Percentiles rank a stretch among this genome's conserved stretches.
phyloP scores from a whole-genome alignment of 2,329 filamentous ascomycete genomes.

The Decorospora gaudefroyi region DNA sequence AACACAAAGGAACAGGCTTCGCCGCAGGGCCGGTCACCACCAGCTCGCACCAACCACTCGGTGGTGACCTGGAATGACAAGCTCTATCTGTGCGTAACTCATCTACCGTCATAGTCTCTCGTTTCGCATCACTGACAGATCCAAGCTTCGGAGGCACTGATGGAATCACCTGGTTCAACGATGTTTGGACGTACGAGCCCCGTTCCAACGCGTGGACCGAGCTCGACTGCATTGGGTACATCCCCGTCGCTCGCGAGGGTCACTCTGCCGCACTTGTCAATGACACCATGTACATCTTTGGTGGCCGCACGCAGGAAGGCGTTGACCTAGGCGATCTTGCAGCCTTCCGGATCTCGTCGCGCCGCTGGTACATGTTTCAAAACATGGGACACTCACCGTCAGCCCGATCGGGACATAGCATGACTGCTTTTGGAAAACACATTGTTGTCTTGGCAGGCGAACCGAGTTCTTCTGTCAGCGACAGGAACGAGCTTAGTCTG shows the following conservation, averaged over 20 bases:
- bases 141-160: constrained; percentile 94
- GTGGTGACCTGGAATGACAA: constrained; percentile 91
- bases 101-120: constrained; percentile 60
- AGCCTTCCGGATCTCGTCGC: constrained; percentile 78
- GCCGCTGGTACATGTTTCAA: constrained; percentile 98
- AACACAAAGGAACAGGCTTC: constrained; percentile 65
- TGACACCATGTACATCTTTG: constrained; percentile 99
- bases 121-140: constrained; percentile 15
- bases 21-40: constrained; percentile 58
- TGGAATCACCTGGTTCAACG: constrained; percentile 96
- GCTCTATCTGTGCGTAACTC: constrained; percentile 69
- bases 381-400: constrained; percentile 98
- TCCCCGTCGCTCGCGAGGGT: constrained; percentile 89
- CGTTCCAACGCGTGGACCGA: constrained; percentile 80
- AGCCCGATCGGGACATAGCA: constrained; percentile 91
- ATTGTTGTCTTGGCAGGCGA: constrained; percentile 93
- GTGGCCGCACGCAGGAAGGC: constrained; percentile 91
- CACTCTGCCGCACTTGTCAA: constrained; percentile 92
- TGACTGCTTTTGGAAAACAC: constrained; percentile 92
- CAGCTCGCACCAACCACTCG: constrained; percentile 91
- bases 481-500: constrained; percentile 82
- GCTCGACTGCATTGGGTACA: constrained; percentile 96
- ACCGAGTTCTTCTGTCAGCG: constrained; percentile 81
- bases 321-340: constrained; percentile 90
- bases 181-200: constrained; percentile 96